Percentiles rank a stretch among this genome's conserved stretches.
Evolutionary conservation across 2,329 filamentous ascomycete species (phyloP).

Genomic region (Monascus ruber): DNA sequence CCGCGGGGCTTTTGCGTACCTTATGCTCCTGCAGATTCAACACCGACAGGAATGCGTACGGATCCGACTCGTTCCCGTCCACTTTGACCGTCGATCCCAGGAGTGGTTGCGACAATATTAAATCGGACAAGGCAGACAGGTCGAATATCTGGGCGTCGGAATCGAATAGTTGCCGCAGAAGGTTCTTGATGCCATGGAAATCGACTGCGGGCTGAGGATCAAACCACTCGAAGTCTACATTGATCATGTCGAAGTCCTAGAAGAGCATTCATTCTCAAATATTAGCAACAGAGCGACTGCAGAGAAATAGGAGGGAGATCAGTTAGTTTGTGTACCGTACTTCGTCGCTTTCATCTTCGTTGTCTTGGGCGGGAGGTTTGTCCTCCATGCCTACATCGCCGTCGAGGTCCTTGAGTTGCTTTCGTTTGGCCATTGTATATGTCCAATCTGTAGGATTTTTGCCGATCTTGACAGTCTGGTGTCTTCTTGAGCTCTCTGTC

Average conservation of each 20-base stretch:
- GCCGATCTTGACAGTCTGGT: neutral
- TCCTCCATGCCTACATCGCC: slow-evolving; percentile 33
- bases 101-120: slow-evolving; percentile 75
- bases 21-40: slow-evolving; percentile 70
- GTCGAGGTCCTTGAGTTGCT: neutral
- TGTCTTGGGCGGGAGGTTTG: slow-evolving; percentile 26
- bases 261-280: neutral
- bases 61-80: slow-evolving; percentile 85
- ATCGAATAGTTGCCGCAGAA: slow-evolving; percentile 86
- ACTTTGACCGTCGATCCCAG: slow-evolving; percentile 94
- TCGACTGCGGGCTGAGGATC: slow-evolving; percentile 82
- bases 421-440: slow-evolving; percentile 38
- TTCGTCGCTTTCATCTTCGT: slow-evolving; percentile 30
- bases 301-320: neutral
- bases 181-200: slow-evolving; percentile 85
- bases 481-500: no score
- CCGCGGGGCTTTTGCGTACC: slow-evolving; percentile 19
- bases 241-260: slow-evolving; percentile 79
- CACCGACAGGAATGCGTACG: slow-evolving; percentile 84
- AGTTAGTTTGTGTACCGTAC: slow-evolving; percentile 10
- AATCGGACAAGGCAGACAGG: slow-evolving; percentile 71
- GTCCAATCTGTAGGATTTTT: neutral
- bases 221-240: slow-evolving; percentile 98
- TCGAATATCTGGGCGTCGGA: slow-evolving; percentile 77
- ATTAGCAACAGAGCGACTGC: neutral